Base-by-base conservation (phyloP, 116 monocot species). In the Papilionanthe hybrid region DNA sequence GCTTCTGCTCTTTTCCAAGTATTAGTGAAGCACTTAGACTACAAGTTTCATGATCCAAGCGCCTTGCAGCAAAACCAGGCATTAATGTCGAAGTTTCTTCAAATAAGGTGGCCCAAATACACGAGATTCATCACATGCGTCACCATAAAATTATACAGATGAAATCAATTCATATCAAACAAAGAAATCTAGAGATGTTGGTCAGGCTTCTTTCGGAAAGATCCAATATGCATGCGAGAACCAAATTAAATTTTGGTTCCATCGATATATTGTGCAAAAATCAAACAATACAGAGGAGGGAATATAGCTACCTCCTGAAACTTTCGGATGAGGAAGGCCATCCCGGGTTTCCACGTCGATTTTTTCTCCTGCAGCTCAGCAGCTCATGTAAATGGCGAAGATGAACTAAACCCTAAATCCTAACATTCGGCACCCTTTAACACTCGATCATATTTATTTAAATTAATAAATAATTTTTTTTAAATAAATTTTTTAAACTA, bases 261-360 rank as follows among this genome's bases (percentile, higher is more conserved):
- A 17, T 60, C 25, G 60, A 60, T 0, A 53, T 15, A 53, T 17
- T 9, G 68, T 27, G 68, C 68, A 32, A 30, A 29, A 68, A 68
- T 30, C 27, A 29, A 68, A 68, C 32, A 30, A 30, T 17, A 68
- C 7, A 68, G 20, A 50, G 10, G 25, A 75, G 20, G 11, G 23
- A 75, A 7, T 4, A 55, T 22, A 74, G 25, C 0, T 8, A 81
- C 81, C 81, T 81, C 81, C 17, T 81, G 75, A 19, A 81, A 81
- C 43, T 81, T 81, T 12, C 63, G 75, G 81, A 81, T 47, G 63
- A 75, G 44, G 65, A 81, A 63, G 29, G 81, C 75, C 81, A 81
- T 81, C 27, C 20, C 50, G 5, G 47, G 27, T 5, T 69, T 37
- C 7, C 37, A 30, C n/a, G 5, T 69, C 13, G 69, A 69, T 30